A percentile compares a stretch with the other conserved stretches of the same genome.
These are phyloP conservation scores for Dendrostoma leiphaemia DNA, from an alignment of 2,329 filamentous ascomycete species.

Conservation along the genomic window DNA sequence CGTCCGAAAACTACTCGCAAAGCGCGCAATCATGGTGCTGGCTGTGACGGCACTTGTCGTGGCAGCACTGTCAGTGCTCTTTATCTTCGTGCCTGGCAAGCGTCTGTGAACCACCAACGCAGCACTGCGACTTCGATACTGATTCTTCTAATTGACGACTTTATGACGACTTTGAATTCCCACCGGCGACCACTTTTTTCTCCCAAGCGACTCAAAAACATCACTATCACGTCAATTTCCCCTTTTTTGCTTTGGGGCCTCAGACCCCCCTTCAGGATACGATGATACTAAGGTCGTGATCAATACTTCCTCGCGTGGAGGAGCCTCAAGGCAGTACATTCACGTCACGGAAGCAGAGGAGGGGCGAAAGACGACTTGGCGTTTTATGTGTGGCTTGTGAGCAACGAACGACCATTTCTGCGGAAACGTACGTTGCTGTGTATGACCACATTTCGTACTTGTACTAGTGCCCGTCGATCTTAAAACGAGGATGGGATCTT, in stretches of 20 bases:
- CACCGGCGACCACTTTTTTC: not conserved
- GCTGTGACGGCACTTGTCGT: conserved; percentile 73
- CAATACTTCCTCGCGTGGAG: no score
- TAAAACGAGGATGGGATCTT: not conserved
- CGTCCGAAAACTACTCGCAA: conserved; percentile 79
- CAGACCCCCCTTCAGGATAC: conserved; percentile 12
- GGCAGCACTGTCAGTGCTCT: conserved; percentile 80
- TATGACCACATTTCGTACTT: not conserved
- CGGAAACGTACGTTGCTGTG: not conserved
- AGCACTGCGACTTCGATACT: not conserved
- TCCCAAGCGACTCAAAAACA: not conserved
- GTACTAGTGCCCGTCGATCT: not conserved
- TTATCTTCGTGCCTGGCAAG: conserved; percentile 93
- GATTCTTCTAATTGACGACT: conserved; percentile 4
- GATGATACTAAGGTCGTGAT: conserved; percentile 12
- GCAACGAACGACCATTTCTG: not conserved
- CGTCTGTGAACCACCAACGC: conserved; percentile 53
- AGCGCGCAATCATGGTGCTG: conserved; percentile 79
- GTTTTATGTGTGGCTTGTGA: not conserved
- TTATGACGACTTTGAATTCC: not conserved
- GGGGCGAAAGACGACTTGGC: not conserved
- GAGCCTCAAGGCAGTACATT: no score
- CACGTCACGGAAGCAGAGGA: not conserved
- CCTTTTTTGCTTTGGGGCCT: not conserved
- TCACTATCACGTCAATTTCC: not conserved